Conservation (phyloP, 1,139 yeast genomes). For the Yamadazyma songkhlaensis region DNA sequence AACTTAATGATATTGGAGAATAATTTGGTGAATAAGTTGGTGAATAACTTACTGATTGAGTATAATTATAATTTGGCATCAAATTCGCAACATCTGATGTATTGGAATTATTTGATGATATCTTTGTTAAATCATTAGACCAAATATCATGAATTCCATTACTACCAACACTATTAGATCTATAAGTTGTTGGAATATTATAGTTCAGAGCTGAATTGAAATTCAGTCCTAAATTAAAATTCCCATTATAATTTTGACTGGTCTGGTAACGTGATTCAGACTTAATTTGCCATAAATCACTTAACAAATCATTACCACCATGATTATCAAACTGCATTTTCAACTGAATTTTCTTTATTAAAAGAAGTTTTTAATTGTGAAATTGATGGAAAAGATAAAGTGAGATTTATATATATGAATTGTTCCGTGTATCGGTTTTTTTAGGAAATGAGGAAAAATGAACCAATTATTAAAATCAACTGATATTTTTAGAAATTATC, state of each 20-base stretch:
- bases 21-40: constrained; percentile 1
- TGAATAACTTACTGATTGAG: background rate
- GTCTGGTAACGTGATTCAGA: background rate
- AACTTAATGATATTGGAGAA: constrained; percentile 1
- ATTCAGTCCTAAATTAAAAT: too few species aligned
- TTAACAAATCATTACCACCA: constrained; percentile 11
- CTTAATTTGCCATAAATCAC: constrained; percentile 14
- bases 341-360: too few species aligned
- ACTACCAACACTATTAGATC: too few species aligned
- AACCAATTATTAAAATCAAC: constrained; percentile 8
- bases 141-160: constrained; percentile 4
- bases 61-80: constrained; percentile 1
- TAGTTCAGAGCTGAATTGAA: too few species aligned
- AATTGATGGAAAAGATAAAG: constrained; percentile 1
- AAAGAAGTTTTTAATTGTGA: background rate
- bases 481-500: constrained; percentile 1
- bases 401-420: constrained; percentile 2
- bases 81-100: constrained; percentile 3
- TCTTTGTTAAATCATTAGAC: constrained; percentile 6
- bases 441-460: constrained; percentile 4
- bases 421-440: constrained; percentile 9
- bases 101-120: constrained; percentile 3
- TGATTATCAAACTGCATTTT: constrained; percentile 8
- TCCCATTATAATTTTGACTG: too few species aligned
- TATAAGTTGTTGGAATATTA: too few species aligned